A percentile compares a stretch with the other conserved stretches of the same genome.
phyloP scores from a whole-genome alignment of 371 early-diverging fungal genomes.

The Apophysomyces sp. region DNA sequence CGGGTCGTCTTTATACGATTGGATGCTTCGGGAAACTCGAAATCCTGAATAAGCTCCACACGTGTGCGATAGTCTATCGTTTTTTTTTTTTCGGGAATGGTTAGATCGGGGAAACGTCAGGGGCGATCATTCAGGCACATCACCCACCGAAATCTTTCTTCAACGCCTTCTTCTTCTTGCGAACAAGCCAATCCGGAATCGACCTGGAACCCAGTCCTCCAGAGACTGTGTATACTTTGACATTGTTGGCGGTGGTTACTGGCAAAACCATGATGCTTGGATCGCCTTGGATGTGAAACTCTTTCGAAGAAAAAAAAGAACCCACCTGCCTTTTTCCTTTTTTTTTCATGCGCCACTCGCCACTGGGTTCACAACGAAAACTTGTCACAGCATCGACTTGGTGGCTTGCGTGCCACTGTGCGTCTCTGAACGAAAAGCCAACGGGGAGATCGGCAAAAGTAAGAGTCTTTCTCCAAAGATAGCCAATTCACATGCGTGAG shows the following conservation, averaged over 20 bases:
- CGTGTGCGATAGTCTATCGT: constrained; percentile 83
- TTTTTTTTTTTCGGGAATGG: too few relatives aligned
- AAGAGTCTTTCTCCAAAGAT: too few relatives aligned
- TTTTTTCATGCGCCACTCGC: not conserved
- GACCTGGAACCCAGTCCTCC: constrained; percentile 79
- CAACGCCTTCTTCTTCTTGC: constrained; percentile 78
- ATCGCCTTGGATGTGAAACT: not conserved
- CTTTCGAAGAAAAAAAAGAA: constrained; percentile 4
- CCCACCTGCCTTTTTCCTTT: not conserved
- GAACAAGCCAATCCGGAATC: constrained; percentile 94
- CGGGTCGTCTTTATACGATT: constrained; percentile 80
- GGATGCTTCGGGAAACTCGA: constrained; percentile 98
- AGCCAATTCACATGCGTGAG: too few relatives aligned
- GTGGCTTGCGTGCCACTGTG: not conserved
- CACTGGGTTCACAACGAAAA: constrained; percentile 11
- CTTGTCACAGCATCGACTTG: constrained; percentile 5
- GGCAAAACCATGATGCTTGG: constrained; percentile 65
- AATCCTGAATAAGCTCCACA: constrained; percentile 95
- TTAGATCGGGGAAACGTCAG: not conserved
- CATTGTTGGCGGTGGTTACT: constrained; percentile 82
- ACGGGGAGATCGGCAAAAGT: too few relatives aligned
- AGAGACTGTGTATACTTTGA: constrained; percentile 92
- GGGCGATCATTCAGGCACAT: not conserved
- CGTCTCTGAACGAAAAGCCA: too few relatives aligned
- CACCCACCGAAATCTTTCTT: constrained; percentile 84